Percentiles rank a stretch among this genome's conserved stretches.
phyloP scores from a whole-genome alignment of 192 early-diverging fungal genomes.

The Coemansia asiatica region DNA sequence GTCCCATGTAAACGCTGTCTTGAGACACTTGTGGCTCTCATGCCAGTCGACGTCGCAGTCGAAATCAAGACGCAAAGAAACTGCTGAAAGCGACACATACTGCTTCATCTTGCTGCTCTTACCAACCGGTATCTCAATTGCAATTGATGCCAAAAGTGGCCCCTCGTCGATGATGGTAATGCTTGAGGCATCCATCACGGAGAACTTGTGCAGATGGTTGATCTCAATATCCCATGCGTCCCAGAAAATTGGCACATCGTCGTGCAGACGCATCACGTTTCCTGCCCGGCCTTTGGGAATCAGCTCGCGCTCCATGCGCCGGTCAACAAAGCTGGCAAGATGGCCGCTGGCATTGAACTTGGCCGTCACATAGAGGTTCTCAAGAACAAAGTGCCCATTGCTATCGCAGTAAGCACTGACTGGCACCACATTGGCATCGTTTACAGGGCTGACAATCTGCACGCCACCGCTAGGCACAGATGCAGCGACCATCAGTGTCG shows the following conservation, averaged over 20 bases:
- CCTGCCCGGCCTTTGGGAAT: constrained; percentile 21
- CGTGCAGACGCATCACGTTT: constrained; percentile 81
- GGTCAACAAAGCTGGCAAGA: constrained; percentile 68
- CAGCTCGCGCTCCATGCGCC: constrained; percentile 55
- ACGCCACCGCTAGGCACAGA: constrained; percentile 34
- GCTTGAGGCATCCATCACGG: constrained; percentile 55
- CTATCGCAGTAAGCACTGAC: constrained; percentile 27
- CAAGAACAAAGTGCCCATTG: constrained; percentile 57
- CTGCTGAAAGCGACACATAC: constrained; percentile 72
- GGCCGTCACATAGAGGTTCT: constrained; percentile 73
- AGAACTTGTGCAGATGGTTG: constrained; percentile 89
- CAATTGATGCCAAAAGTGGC: constrained; percentile 75
- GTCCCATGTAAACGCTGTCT: constrained; percentile 91
- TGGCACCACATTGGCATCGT: constrained; percentile 18
- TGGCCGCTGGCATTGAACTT: constrained; percentile 75
- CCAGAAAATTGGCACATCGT: constrained; percentile 87
- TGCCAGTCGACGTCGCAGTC: constrained; percentile 91
- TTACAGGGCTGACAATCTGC: constrained; percentile 11
- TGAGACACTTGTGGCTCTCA: constrained; percentile 85
- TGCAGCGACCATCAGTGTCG: constrained; percentile 32
- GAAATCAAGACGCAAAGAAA: constrained; percentile 80
- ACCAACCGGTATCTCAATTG: constrained; percentile 66
- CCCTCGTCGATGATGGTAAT: constrained; percentile 69
- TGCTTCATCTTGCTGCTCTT: constrained; percentile 69
- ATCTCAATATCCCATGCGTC: constrained; percentile 91